Evolutionary conservation across 768 basidiomycete species (phyloP), one percentile per base, ranked within the genome.

Genomic region (Calvatia gigantea): DNA sequence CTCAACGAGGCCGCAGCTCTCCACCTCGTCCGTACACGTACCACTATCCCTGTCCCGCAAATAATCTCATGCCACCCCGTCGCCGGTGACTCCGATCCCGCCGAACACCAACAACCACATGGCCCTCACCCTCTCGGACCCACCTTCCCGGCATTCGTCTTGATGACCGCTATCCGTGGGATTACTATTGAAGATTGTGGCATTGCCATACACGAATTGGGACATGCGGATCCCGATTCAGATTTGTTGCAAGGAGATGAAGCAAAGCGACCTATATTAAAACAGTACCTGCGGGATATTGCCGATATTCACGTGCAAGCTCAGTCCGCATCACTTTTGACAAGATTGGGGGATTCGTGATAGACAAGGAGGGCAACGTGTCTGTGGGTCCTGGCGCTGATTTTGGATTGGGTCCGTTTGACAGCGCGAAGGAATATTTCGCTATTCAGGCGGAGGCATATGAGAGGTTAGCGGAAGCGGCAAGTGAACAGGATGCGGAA

Each of bases 1-100:
- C 62, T 72, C 33, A 75, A 75, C 61, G 74, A 75, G 62, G 74
- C 71, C 8, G 74, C 73, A n/a, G 70, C 74, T 1, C 69, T 75
- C 46, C 71, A 65, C 55, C 67, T 75, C 42, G 74, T 75, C 38
- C 69, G 69, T 28, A 62, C 70, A 56, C 69, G 71, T 6, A 75
- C 73, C n/a, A 69, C 70, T 2, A 74, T 75, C 52, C 74, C 74
- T 17, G 71, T 75, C 15, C 74, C 74, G 29, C 64, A 66, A 54
- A 67, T 74, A 56, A 67, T 73, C 39, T 67, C 72, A 21, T 73
- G 67, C 61, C 71, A 73, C 56, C 69, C 73, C 9, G 54, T 56
- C 23, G 54, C 54, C 8, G 54, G 54, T 17, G 47, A 56, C 28
- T 49, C 38, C 14, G 31, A 55, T 21, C 45, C 45, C 14, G 5